phyloP scores from a whole-genome alignment of 495 filamentous ascomycete genomes.

The Aspergillus incahuasiensis region DNA sequence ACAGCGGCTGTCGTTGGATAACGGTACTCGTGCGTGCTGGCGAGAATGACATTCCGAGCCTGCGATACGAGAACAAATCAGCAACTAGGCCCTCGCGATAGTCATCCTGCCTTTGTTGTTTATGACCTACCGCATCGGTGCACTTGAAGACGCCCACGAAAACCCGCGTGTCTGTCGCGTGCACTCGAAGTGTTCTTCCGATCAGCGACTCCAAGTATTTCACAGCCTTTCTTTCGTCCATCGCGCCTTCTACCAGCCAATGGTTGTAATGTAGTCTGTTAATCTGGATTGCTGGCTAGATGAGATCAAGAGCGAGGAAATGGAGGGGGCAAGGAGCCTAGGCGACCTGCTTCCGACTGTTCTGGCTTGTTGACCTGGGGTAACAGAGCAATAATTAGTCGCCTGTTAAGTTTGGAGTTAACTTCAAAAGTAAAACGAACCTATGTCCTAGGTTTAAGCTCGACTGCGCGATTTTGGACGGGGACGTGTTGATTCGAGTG shows the following conservation, averaged over 20 bases:
- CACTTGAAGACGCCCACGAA: slow-evolving; percentile 91
- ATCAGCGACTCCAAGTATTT: slow-evolving; percentile 46
- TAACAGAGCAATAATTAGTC: not conserved
- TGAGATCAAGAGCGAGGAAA: not conserved
- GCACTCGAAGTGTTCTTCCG: slow-evolving; percentile 61
- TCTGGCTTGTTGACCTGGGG: slow-evolving; percentile 3
- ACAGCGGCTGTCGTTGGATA: slow-evolving; percentile 52
- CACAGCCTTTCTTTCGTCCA: slow-evolving; percentile 39
- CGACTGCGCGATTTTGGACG: not conserved
- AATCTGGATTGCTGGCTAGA: not conserved
- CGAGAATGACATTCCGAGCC: slow-evolving; percentile 83
- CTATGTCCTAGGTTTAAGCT: not conserved
- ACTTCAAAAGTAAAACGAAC: not conserved
- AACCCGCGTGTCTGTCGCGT: slow-evolving; percentile 78
- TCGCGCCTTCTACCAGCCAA: slow-evolving; percentile 19
- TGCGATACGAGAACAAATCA: slow-evolving; percentile 30
- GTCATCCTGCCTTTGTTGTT: not conserved
- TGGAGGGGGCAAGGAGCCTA: not conserved
- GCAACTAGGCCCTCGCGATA: not conserved
- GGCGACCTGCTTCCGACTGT: slow-evolving; percentile 9
- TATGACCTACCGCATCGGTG: slow-evolving; percentile 70
- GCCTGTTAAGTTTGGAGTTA: not conserved
- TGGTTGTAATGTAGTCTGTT: not conserved
- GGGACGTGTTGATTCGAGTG: not conserved
- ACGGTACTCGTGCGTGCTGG: slow-evolving; percentile 83